Evolutionary conservation across 2,329 filamentous ascomycete genomes (phyloP).

Genomic region (Trichoderma sp.): DNA sequence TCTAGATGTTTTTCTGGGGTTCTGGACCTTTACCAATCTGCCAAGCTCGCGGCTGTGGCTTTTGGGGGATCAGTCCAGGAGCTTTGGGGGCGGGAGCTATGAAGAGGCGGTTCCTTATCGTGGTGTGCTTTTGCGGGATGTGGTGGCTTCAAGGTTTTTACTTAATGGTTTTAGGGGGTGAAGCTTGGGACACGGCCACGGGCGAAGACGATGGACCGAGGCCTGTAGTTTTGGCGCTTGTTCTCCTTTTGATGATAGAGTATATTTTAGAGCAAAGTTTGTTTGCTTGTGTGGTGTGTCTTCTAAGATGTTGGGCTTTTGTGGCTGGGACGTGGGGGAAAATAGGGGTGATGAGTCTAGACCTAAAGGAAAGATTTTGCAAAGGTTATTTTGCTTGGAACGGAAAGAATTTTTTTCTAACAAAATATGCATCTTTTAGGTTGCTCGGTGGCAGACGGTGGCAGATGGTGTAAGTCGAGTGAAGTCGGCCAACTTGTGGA

Average conservation of each 20-base stretch:
- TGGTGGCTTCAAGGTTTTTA: neutral
- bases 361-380: neutral
- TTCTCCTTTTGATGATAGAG: neutral
- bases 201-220: neutral
- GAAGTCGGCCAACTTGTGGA: neutral
- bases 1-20: neutral
- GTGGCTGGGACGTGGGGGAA: neutral
- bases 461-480: neutral
- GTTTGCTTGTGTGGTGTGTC: neutral
- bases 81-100: constrained; percentile 6
- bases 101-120: neutral
- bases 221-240: neutral
- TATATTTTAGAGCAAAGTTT: neutral
- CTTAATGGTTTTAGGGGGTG: neutral
- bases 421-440: neutral
- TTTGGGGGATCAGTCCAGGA: neutral
- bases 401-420: neutral
- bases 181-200: neutral
- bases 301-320: neutral
- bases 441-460: neutral
- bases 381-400: neutral
- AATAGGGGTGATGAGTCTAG: neutral
- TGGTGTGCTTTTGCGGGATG: neutral
- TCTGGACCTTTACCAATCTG: neutral
- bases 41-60: constrained; percentile 2